Percentiles rank a stretch among this genome's conserved stretches.
These are phyloP conservation scores for Talaromyces sp. DNA, from an alignment of 2,329 filamentous ascomycete genomes.

Conservation along the genomic window DNA sequence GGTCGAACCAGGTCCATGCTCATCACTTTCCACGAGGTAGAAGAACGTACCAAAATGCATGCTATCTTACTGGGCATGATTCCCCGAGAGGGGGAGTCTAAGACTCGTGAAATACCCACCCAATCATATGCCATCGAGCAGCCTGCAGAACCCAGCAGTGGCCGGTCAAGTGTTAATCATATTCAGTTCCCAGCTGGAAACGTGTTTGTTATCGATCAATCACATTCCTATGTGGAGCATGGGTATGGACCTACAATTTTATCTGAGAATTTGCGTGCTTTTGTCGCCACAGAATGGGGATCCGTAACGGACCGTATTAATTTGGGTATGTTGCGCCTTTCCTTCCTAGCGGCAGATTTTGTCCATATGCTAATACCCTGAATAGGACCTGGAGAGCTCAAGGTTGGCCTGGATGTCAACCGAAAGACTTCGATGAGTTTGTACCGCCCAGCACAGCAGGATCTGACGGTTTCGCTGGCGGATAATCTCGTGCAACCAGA, in stretches of 20 bases:
- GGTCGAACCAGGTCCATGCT: slow-evolving; percentile 71
- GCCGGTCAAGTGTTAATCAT: slow-evolving; percentile 33
- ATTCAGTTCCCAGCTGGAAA: slow-evolving; percentile 42
- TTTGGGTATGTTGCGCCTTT: slow-evolving; percentile 52
- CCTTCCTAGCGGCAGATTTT: background rate
- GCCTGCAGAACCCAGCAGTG: slow-evolving; percentile 39
- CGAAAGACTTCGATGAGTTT: slow-evolving; percentile 66
- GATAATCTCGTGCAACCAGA: slow-evolving; percentile 67
- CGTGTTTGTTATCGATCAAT: slow-evolving; percentile 68
- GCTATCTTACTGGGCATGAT: slow-evolving; percentile 72
- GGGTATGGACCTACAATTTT: slow-evolving; percentile 69
- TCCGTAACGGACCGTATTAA: slow-evolving; percentile 84
- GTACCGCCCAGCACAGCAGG: slow-evolving; percentile 72
- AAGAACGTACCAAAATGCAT: slow-evolving; percentile 71
- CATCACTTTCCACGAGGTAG: slow-evolving; percentile 73
- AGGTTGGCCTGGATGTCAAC: slow-evolving; percentile 65
- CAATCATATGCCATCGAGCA: slow-evolving; percentile 65
- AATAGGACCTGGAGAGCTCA: slow-evolving; percentile 68
- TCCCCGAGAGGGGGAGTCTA: slow-evolving; percentile 67
- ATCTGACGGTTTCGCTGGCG: slow-evolving; percentile 74
- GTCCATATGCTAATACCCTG: slow-evolving; percentile 15
- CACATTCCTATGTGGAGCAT: slow-evolving; percentile 57
- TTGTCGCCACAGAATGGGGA: slow-evolving; percentile 74
- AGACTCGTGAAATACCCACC: slow-evolving; percentile 70
- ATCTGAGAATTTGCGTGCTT: slow-evolving; percentile 73